Evolutionary conservation across 2,329 filamentous ascomycete genomes (phyloP), one percentile per base, ranked within the genome.

Genomic region (Hypoxylon sp.): DNA sequence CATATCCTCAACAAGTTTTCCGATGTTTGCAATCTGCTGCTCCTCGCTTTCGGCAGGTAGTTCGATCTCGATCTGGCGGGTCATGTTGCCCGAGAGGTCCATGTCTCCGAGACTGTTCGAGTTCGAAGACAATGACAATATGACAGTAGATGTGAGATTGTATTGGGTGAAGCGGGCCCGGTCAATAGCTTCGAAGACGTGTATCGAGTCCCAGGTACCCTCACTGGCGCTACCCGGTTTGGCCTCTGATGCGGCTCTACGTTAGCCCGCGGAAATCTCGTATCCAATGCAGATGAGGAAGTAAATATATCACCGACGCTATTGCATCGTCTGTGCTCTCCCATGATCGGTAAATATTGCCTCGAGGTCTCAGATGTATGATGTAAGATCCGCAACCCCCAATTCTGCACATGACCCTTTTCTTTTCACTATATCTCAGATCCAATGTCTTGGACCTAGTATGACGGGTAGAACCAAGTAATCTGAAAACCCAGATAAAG

Each of bases 21-120:
- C 96, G 67, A 98, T 93, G 81, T 99, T 99, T 75, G 92, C 93
- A 75, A 99, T 96, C 84, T 99, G 96, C 80, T 92, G 94, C 74
- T 92, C 91, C 81, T 98, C 95, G 76, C 91, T 92, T 74, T 97
- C 94, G 39, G 98, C 93, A 8, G 93, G 89, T 79, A 97, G 85
- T 81, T 98, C 94, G 77, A 92, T 90, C 84, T 99, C 95, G 57
- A 98, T 90, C 85, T 99, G 96, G 69, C 96, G 90, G 65, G 96
- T 98, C 94, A 99, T 96, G 85, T 98, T 98, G 73, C 96, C 96
- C 74, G 92, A 94, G 60, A 99, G 88, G 81, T 98, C 94, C 87
- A 99, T 91, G 72, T 91, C 91, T 62, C 94, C 95, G 31, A 97
- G 87, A 2, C 86, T 85, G 52, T 78, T 75, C 48, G 80, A 79